Evolutionary conservation across 805 yeast species (phyloP), one percentile per base, ranked within the genome.

Genomic region (Candida parachauliodes): DNA sequence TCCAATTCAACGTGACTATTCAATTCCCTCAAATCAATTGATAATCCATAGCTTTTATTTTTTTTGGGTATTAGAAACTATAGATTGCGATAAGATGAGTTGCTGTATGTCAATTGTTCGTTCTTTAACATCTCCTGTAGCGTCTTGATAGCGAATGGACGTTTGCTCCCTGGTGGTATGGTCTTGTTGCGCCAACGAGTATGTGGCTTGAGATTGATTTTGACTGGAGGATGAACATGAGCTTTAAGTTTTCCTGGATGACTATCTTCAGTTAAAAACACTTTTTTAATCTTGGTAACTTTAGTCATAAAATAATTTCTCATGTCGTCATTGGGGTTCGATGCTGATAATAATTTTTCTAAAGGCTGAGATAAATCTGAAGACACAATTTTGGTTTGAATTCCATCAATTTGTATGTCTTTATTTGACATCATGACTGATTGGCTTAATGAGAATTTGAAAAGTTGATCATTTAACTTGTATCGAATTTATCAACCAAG

Each of bases 161-260:
- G 14, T 12, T 33, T 33, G 20, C 25, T 33, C 7, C 36, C 23
- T 18, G 25, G n/a, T 3, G 36, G 36, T 5, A 33, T 33, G 5
- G 36, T 25, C 18, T 24, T 33, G 16, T 9, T 12, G 4, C 24
- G 28, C 36, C 36, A 33, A 15, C 23, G 30, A 8, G 10, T 5
- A 14, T 33, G 30, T 11, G 29, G 30, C 25, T 33, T 9, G 8
- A 26, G 14, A 4, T 25, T 33, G 1, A 33, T 33, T 25, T 8
- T 33, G 15, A 33, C 36, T 8, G 36, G 36, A 9, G 30, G 36
- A 8, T 33, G 36, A 10, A 33, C 17, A 1, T 33, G 15, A 8
- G 22, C 3, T 10, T 24, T 24, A n/a, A 33, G 24, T 11, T 17
- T 17, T 17, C 36, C 36, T 9, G 36, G 36, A 20, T 26, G 14